Base-by-base conservation (phyloP, 768 basidiomycete species). In the Auricularia cornea region DNA sequence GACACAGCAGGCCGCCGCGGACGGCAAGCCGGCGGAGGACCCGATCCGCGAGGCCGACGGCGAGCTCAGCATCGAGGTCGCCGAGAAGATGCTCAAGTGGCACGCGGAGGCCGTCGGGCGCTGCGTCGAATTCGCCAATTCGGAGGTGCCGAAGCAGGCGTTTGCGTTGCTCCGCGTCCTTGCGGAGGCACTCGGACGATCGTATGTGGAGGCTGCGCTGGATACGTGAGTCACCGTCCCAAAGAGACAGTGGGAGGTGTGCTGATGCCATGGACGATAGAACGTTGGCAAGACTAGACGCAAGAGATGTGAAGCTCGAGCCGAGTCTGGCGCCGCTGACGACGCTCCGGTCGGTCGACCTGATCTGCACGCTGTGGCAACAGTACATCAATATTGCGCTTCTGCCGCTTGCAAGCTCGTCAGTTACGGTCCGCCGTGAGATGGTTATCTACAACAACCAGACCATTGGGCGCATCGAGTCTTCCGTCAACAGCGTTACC, bases 61-160 rank as follows among this genome's bases (percentile, higher is more conserved):
- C 12, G 68, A 85, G 33, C 76, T 98, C 38, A 87, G 78, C 56
- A 76, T 97, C 2, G 84, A 86, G 44, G 77, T 85, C 11, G 91
- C 94, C 2, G 94, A 96, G 77, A 88, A 82, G 68, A 94, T 98
- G 87, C 77, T 98, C 18, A 92, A 87, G 73, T 98, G 96, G 94
- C 97, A 99, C 74, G 96, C 97, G 2, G 97, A 99, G 72, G 92
- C 94, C 3, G 87, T 97, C 31, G 96, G 97, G 3, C 79, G 97
- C 68, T 95, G 93, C 67, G 91, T 95, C 12, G 97, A 98, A 74
- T 78, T 99, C 70, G 75, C 87, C 12, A 70, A 83, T 8, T 86
- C 83, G 51, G 97, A 99, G 70, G 85, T 95, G 94, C 86, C 91
- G 3, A 97, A 97, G 74, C 90, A 94, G 67, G 89, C 89, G 1